These are phyloP conservation scores for Seiridium unicorne DNA, from an alignment of 2,329 filamentous ascomycete genomes.

Conservation along the genomic window DNA sequence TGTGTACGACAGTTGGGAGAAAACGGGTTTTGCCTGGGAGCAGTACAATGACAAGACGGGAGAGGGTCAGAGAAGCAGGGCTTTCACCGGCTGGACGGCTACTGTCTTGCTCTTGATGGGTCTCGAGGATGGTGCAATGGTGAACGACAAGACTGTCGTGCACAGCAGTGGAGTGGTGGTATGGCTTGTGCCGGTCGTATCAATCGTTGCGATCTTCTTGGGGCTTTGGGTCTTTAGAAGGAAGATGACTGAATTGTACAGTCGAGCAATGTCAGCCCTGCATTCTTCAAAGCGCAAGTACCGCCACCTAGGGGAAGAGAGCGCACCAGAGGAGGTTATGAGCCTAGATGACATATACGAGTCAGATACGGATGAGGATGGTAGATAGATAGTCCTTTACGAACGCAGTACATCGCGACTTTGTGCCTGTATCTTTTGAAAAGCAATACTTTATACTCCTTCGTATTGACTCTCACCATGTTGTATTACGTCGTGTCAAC, in stretches of 20 bases:
- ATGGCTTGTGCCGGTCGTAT: background rate
- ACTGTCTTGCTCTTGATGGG: constrained; percentile 69
- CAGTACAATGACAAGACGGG: constrained; percentile 69
- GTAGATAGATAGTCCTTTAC: no score
- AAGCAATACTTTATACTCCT: no score
- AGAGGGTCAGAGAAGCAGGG: constrained; percentile 64
- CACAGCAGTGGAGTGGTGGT: background rate
- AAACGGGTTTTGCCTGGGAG: constrained; percentile 70
- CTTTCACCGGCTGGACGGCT: constrained; percentile 74
- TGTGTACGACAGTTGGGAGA: constrained; percentile 51
- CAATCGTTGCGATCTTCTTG: background rate
- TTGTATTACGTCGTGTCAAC: no score
- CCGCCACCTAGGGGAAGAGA: background rate
- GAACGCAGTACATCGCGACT: no score
- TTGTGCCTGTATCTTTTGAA: no score
- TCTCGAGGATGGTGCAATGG: constrained; percentile 43
- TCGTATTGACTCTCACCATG: no score
- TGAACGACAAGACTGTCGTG: background rate
- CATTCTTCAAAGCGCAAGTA: background rate
- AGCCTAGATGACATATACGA: background rate
- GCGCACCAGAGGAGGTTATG: background rate
- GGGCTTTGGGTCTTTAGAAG: background rate
- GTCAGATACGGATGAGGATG: no score
- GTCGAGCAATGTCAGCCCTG: no score
- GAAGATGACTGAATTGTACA: background rate